Evolutionary conservation across 192 early-diverging fungal species (phyloP), one percentile per base, ranked within the genome.

Genomic region (Coemansia pectinata): DNA sequence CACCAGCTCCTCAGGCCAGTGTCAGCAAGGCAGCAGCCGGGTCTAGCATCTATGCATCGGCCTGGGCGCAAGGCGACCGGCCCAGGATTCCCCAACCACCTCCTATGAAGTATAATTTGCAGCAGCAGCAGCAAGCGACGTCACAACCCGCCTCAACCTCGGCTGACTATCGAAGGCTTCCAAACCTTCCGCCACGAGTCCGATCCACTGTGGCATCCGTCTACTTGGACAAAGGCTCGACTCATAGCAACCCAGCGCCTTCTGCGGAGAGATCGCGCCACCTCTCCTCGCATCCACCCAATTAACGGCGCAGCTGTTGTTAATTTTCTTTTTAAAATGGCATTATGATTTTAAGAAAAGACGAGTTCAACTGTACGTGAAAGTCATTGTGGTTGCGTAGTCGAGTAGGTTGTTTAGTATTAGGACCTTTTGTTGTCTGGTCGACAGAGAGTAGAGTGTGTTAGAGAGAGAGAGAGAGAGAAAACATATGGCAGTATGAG

Each of bases 121-220:
- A 81, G 59, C 62, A 81, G 59, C 62, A 71, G 15, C 67, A 70
- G 14, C 36, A 60, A 31, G n/a, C 19, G 40, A 21, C 27, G 27
- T 40, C 59, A 7, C 57, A 60, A 34, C 41, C 21, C 23, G 21
- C 63, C 17, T 21, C 48, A 12, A 45, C 63, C 17, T 53, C 25
- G 33, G 27, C 68, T 1, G 79, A 81, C 42, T 81, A 81, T 48
- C 74, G 74, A n/a, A 61, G 79, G 7, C 74, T 81, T 21, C 79
- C 79, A 21, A 70, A 67, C 4, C 74, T 81, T 57, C 79, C 78
- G 29, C 79, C 79, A 1, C 63, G 79, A 36, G 57, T 76, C 17
- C 74, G 79, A 11, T 81, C 79, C 11, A 63, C 74, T 0, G 79
- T 75, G 21, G 79, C 74, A 25, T 38, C 78, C 42, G 66, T 71